phyloP scores from a whole-genome alignment of 306 rosid genomes.

The Pyrus bretschneideri region DNA sequence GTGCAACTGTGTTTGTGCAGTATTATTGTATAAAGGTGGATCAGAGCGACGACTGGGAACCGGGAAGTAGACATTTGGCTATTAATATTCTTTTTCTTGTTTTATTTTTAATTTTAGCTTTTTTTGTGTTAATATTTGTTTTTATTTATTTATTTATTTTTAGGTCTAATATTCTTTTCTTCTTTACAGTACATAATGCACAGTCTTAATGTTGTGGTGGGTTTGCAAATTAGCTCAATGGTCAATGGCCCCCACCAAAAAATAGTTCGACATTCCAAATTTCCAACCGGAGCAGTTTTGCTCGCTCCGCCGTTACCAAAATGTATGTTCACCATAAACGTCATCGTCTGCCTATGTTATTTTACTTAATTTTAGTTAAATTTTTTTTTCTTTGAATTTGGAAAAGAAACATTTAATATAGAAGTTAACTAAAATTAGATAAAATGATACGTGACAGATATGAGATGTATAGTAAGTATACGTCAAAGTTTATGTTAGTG shows the following conservation, averaged over 20 bases:
- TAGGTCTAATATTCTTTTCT: background rate
- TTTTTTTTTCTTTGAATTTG: too few relatives aligned
- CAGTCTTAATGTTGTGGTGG: background rate
- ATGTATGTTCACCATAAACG: too few relatives aligned
- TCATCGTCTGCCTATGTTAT: too few relatives aligned
- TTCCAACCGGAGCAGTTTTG: background rate
- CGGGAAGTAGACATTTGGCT: conserved; percentile 1
- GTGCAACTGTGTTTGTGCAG: background rate
- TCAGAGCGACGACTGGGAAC: background rate
- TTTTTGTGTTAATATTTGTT: background rate
- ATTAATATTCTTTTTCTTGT: background rate
- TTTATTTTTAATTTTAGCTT: background rate
- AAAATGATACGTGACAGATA: too few relatives aligned
- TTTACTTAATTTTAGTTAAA: too few relatives aligned
- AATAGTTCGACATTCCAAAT: background rate
- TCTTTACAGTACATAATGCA: background rate
- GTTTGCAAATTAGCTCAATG: background rate
- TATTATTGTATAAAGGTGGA: background rate
- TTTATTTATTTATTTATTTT: background rate
- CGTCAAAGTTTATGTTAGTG: too few relatives aligned
- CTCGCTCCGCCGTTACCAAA: too few relatives aligned
- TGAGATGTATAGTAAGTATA: too few relatives aligned
- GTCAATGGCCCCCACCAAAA: background rate
- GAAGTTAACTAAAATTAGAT: fast-evolving
- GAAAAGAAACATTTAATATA: too few relatives aligned